Base-by-base conservation (phyloP, 73 alveolate genomes). In the Tetrahymena thermophila region DNA sequence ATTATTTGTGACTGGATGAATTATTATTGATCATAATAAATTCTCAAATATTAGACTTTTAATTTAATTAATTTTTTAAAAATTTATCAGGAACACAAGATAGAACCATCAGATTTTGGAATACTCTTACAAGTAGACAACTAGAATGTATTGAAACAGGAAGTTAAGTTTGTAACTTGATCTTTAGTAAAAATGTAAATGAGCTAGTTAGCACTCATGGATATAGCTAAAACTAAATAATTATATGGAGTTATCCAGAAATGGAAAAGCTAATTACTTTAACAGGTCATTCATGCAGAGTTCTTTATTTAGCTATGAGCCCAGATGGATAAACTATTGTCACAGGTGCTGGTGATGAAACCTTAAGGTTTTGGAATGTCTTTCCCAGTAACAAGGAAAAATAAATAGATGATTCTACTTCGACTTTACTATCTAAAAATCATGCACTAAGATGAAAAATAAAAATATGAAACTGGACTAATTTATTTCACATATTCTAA, bases 121-220 rank as follows among this genome's bases (percentile, higher is more conserved):
- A 99, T 97, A 98, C 99, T 55, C 96, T 98, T 85, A 98, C 97
- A 93, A 96, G 97, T 37, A 94, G 93, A 93, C 98, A 97, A 28
- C 85, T 97, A 35, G 94, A 97, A 19, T 96, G 98, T 94, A 94
- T 98, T 25, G 99, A 99, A 95, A 98, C 99, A 17, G 99, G 99
- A 44, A 96, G 99, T 9, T 98, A 99, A 97, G 99, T 99, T 16
- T 99, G 99, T 96, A 99, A 99, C 95, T 95, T 99, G 83, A 97
- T 98, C 71, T 99, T 99, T 96, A 97, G 99, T 93, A 99, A 99
- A 96, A 98, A 98, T 85, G 99, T 98, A 35, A 98, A 98, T 95
- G 99, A 99, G 96, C 94, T 99, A 56, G 99, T 99, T 55, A 96
- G 99, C 58, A 99, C 99, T 10, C 99, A 99, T 97, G 99, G 99